Base-by-base conservation (phyloP, 768 basidiomycete species). In the Russula lepida region DNA sequence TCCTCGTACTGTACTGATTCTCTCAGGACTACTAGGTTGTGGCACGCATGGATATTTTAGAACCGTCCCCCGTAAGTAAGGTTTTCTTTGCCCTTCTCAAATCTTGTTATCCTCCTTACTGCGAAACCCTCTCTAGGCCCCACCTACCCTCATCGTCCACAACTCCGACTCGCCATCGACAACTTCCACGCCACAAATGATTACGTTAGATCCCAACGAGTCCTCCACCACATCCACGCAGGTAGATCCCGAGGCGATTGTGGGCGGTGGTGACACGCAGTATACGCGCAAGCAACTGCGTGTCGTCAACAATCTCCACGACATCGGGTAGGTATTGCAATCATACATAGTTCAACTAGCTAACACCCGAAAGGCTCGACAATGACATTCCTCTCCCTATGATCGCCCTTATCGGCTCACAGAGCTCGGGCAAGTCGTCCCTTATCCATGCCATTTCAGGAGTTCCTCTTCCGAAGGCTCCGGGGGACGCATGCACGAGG, bases 401-500 rank as follows among this genome's bases (percentile, higher is more conserved):
- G 7, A 71, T 73, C 30, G 68, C 60, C 1, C 69, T 73, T 1
- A 41, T 71, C 15, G 73, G 72, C 15, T 69, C 69, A 4, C 73
- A 73, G 44, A 69, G 68, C 35, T 69, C 69, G 2, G 72, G 72
- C 1, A 73, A 73, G 37, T 71, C 69, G 6, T 73, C 72, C 11
- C 55, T 72, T 3, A 72, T 73, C 32, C 69, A 73, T 35, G 65
- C 68, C 15, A 71, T 71, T 27, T 68, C 69, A 0, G 64, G 70
- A 41, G 61, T 71, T 7, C 64, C 62, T 0, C 58, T 73, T 23
- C 68, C 71, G 21, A 65, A 68, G 15, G 68, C 66, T 9, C 63
- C 63, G 0, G 70, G 69, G 2, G 53, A 61, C 4, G 67, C 72
- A 17, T 73, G 72, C 33, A 73, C 72, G 5, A 58, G 72, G 72